Evolutionary conservation across 139 green algal species (phyloP), one percentile per base, ranked within the genome.

Genomic region (Chlorella sp.): DNA sequence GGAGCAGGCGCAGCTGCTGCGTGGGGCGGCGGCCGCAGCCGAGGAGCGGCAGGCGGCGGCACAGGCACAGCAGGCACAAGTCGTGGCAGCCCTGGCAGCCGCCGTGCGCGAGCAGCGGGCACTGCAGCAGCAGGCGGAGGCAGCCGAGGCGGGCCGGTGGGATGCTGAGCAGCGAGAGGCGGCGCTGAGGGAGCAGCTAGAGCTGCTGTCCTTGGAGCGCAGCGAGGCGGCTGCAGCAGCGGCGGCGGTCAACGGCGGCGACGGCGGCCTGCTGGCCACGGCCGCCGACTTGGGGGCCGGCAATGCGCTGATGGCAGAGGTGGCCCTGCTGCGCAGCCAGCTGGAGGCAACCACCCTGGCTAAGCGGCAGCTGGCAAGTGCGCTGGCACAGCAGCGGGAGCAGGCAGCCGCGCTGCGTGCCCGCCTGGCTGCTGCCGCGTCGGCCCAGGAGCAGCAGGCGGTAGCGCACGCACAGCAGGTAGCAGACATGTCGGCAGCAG

Each of bases 301-400:
- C 69, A 76, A 69, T 28, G 67, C 68, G 24, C 26, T 85, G 67
- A 78, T 79, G 67, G 80, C 68, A 0, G 80, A 85, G 48, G 67
- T 85, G 67, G 46, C 78, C 68, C 36, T 78, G 41, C 67, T 85
- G 80, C 67, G 68, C 0, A 40, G 64, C 34, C 51, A 75, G 46
- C 80, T 85, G 28, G 80, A 75, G 48, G 48, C 44, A 6, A 20
- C 38, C 3, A 48, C 30, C 14, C 26, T 36, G 3, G 22, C 32
- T 34, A 85, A 70, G 68, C 43, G n/a, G 2, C 43, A 58, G 67
- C 67, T 85, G 38, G 34, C 36, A 24, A 48, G 32, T 1, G 9
- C 48, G 0, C 80, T 85, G 28, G n/a, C 20, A 0, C 44, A 79
- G 36, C 28, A 69, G n/a, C 67, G 68, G 13, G 36, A 70, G 22